A percentile compares a stretch with the other conserved stretches of the same genome.
These are phyloP conservation scores for Phytomonas sp. DNA, from an alignment of 208 protist genomes.

Conservation along the genomic window DNA sequence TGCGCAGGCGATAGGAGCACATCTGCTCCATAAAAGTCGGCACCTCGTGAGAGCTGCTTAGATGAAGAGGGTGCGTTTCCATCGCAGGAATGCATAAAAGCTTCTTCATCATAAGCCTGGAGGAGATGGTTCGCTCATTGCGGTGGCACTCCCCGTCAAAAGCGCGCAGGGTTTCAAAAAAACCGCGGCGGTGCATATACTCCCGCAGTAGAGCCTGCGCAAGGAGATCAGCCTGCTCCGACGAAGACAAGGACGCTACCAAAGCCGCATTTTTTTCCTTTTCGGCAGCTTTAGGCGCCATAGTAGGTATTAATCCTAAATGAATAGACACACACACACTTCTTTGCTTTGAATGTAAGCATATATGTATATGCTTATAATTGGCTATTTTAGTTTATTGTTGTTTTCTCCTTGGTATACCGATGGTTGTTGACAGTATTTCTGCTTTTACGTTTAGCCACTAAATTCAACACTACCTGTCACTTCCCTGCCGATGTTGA, in stretches of 20 bases:
- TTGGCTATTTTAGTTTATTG: neutral
- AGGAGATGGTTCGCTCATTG: constrained; percentile 68
- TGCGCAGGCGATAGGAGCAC: constrained; percentile 64
- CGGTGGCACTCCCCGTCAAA: constrained; percentile 86
- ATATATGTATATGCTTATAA: neutral
- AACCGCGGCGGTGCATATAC: constrained; percentile 88
- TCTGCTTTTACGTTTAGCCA: constrained; percentile 2
- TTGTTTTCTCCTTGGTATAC: constrained; percentile 3
- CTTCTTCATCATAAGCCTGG: constrained; percentile 83
- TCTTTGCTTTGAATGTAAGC: neutral
- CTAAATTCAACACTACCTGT: constrained; percentile 3
- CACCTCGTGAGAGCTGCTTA: too few species aligned
- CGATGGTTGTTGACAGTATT: constrained; percentile 7
- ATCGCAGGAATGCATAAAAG: too few species aligned
- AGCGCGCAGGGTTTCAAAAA: constrained; percentile 58
- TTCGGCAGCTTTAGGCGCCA: neutral
- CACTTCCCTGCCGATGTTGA: too few species aligned
- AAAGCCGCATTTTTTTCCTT: neutral
- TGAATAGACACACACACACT: neutral
- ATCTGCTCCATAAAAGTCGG: constrained; percentile 76
- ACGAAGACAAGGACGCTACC: neutral
- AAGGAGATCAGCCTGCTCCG: constrained; percentile 72
- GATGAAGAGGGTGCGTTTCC: too few species aligned
- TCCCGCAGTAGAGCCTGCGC: constrained; percentile 81
- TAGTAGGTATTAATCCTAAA: too few species aligned